phyloP scores from a whole-genome alignment of 106 monocot species.

The Allium cepa region DNA sequence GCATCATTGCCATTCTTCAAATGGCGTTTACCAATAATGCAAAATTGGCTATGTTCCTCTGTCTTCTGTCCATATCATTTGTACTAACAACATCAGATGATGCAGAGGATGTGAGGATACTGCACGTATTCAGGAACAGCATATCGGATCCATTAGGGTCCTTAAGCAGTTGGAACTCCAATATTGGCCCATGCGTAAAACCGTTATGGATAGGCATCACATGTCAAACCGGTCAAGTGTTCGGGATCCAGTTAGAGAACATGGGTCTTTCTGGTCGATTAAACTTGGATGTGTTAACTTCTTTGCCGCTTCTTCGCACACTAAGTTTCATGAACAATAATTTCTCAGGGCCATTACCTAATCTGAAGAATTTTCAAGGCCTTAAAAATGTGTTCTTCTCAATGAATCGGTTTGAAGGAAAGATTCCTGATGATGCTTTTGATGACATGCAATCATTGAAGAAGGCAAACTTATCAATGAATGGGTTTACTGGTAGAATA shows the following conservation, averaged over 20 bases:
- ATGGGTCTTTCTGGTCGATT: slow-evolving; percentile 48
- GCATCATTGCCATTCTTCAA: no score
- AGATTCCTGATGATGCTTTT: slow-evolving; percentile 47
- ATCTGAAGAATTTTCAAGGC: slow-evolving; percentile 21
- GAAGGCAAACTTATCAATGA: slow-evolving; percentile 38
- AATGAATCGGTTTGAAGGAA: slow-evolving; percentile 34
- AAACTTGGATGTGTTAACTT: slow-evolving; percentile 21
- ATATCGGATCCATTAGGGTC: slow-evolving; percentile 1
- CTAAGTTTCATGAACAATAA: slow-evolving; percentile 73
- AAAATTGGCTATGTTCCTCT: background rate
- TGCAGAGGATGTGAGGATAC: background rate
- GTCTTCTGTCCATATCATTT: background rate
- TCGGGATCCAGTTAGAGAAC: slow-evolving; percentile 41
- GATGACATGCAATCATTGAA: slow-evolving; percentile 37
- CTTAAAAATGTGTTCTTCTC: slow-evolving; percentile 25
- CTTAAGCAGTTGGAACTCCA: background rate
- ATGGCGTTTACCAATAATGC: background rate
- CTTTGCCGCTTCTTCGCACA: slow-evolving; percentile 28
- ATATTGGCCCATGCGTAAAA: background rate
- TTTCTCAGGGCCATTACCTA: slow-evolving; percentile 56
- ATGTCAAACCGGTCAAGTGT: slow-evolving; percentile 18
- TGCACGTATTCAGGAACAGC: background rate
- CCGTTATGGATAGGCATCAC: slow-evolving; percentile 32
- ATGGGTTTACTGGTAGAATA: slow-evolving; percentile 52
- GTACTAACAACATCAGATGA: background rate